These are phyloP conservation scores for Hyphopichia buzzinii DNA, from an alignment of 1,139 yeast species.

Conservation along the genomic window DNA sequence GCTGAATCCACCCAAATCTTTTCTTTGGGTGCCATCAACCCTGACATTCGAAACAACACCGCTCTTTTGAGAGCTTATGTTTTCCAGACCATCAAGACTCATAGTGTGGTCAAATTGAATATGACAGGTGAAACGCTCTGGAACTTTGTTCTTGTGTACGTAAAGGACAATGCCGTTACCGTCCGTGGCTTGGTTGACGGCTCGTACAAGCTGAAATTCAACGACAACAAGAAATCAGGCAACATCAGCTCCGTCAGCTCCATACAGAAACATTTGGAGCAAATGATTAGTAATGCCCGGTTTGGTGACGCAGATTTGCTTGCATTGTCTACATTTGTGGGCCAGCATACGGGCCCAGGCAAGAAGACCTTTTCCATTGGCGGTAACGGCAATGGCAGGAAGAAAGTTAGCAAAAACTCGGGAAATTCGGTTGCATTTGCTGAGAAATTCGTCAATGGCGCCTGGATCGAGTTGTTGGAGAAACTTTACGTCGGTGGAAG, in stretches of 20 bases:
- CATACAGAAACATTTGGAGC: conserved; percentile 45
- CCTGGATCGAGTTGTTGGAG: conserved; percentile 62
- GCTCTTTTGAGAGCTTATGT: conserved; percentile 47
- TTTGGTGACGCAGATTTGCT: conserved; percentile 45
- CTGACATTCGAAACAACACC: conserved; percentile 59
- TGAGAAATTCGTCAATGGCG: conserved; percentile 48
- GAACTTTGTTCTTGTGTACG: conserved; percentile 59
- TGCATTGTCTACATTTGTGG: conserved; percentile 42
- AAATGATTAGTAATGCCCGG: conserved; percentile 41
- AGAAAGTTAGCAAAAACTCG: conserved; percentile 16
- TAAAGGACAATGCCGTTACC: conserved; percentile 38
- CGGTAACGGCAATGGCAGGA: conserved; percentile 3
- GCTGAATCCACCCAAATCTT: conserved; percentile 58
- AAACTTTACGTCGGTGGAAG: conserved; percentile 54
- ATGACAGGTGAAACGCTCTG: conserved; percentile 60
- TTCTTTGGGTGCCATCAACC: conserved; percentile 68
- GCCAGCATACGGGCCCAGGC: conserved; percentile 24
- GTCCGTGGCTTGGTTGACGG: conserved; percentile 60
- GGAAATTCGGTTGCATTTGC: conserved; percentile 39
- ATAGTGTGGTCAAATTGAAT: conserved; percentile 55
- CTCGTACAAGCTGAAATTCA: conserved; percentile 42
- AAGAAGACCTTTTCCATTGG: conserved; percentile 10
- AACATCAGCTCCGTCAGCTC: conserved; percentile 44
- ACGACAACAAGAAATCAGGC: conserved; percentile 51
- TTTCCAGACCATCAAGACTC: conserved; percentile 48